These are phyloP conservation scores for Eucalyptus grandis DNA, from an alignment of 345 rosid species.

Conservation along the genomic window DNA sequence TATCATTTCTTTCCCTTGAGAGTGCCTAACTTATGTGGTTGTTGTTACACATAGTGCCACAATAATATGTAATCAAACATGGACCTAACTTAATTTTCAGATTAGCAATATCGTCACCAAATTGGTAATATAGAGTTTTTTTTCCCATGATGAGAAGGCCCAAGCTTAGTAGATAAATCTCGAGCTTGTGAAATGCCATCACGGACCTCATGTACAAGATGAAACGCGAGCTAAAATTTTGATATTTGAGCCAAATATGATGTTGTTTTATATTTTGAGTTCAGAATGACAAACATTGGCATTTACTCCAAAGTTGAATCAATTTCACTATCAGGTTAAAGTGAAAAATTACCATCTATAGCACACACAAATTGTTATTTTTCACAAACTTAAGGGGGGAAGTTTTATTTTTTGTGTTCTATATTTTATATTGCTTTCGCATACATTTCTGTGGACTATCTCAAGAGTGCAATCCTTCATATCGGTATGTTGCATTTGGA, in stretches of 20 bases:
- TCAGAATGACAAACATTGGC: not conserved
- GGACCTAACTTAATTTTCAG: not conserved
- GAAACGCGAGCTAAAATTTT: not conserved
- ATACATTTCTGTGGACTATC: not conserved
- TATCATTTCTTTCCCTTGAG: too few species aligned
- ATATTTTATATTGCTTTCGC: not conserved
- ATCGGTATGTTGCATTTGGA: not conserved
- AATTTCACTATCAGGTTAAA: not conserved
- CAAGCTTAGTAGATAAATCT: not conserved
- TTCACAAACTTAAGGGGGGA: not conserved
- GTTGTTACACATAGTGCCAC: not conserved
- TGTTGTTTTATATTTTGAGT: not conserved
- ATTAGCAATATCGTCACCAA: not conserved
- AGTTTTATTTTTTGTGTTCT: not conserved
- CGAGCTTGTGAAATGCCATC: not conserved
- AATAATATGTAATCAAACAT: not conserved
- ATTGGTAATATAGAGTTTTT: not conserved
- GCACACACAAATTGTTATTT: not conserved
- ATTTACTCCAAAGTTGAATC: not conserved
- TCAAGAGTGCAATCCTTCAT: not conserved
- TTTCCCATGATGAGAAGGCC: not conserved
- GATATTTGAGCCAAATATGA: not conserved
- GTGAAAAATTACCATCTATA: not conserved
- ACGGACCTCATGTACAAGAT: not conserved
- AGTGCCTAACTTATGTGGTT: not conserved